These are phyloP conservation scores for Apodospora peruviana DNA, from an alignment of 495 filamentous ascomycete species.

Conservation along the genomic window DNA sequence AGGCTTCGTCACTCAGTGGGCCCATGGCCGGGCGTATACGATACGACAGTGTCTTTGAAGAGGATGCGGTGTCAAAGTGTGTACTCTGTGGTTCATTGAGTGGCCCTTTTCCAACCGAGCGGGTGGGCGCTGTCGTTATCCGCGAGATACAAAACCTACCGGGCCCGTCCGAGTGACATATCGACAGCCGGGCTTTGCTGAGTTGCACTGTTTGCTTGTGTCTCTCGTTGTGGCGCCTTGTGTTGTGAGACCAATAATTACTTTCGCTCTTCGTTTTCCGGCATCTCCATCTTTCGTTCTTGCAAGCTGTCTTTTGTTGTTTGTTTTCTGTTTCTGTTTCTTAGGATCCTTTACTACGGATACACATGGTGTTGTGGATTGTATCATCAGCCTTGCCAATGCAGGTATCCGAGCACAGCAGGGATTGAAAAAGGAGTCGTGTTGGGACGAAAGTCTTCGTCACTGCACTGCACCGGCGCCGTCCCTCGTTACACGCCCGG, in stretches of 20 bases:
- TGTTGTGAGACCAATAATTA: not conserved
- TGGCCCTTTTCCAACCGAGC: not conserved
- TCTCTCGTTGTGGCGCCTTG: constrained; percentile 1
- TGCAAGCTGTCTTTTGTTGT: too few relatives aligned
- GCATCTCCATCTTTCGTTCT: too few relatives aligned
- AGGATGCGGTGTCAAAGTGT: too few relatives aligned
- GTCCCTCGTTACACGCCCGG: constrained; percentile 27
- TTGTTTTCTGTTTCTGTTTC: too few relatives aligned
- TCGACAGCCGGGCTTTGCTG: not conserved
- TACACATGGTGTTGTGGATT: too few relatives aligned
- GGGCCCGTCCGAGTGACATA: not conserved
- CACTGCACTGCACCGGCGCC: constrained; percentile 1
- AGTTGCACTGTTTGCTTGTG: not conserved
- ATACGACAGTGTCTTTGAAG: too few relatives aligned
- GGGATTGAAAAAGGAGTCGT: constrained; percentile 7
- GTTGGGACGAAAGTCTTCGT: constrained; percentile 1
- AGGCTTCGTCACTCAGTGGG: too few relatives aligned
- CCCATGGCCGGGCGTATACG: too few relatives aligned
- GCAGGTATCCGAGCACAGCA: constrained; percentile 16
- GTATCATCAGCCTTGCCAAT: constrained; percentile 17
- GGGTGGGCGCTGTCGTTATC: constrained; percentile 18
- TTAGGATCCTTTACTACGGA: too few relatives aligned
- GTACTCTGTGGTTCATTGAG: too few relatives aligned
- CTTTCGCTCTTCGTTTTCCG: too few relatives aligned
- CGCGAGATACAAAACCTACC: constrained; percentile 15